phyloP scores from a whole-genome alignment of 2,329 filamentous ascomycete species.

The Knoxdaviesia proteae region DNA sequence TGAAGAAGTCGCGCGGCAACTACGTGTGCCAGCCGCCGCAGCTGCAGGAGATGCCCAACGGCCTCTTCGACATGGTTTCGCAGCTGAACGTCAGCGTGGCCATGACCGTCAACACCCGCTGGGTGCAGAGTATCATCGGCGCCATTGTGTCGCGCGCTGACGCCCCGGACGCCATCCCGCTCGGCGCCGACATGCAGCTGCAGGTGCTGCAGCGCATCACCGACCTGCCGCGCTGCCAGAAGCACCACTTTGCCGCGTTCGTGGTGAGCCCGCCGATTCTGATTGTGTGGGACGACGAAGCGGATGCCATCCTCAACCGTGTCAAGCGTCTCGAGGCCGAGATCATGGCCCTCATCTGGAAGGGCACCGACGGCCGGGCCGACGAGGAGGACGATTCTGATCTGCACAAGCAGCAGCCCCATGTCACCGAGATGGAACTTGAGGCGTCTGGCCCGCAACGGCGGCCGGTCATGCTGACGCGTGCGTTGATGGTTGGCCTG shows the following conservation, averaged over 20 bases:
- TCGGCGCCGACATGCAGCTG: constrained; percentile 34
- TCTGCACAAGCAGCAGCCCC: constrained; percentile 14
- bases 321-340: constrained; percentile 28
- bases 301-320: constrained; percentile 30
- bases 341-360: constrained; percentile 39
- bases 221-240: constrained; percentile 35
- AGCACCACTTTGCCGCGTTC: constrained; percentile 46
- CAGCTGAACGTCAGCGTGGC: constrained; percentile 35
- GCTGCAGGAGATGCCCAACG: constrained; percentile 17
- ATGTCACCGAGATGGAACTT: constrained; percentile 21
- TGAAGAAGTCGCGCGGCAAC: constrained; percentile 16
- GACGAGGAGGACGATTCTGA: constrained; percentile 15
- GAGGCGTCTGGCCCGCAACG: constrained; percentile 19
- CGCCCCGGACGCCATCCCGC: constrained; percentile 29
- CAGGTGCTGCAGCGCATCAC: constrained; percentile 39
- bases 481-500: constrained; percentile 27
- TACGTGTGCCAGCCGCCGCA: constrained; percentile 17
- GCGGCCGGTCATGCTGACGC: constrained; percentile 31
- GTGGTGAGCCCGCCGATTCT: constrained; percentile 34
- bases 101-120: constrained; percentile 45
- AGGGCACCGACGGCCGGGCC: constrained; percentile 3
- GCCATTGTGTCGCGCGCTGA: constrained; percentile 18
- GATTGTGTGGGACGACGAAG: constrained; percentile 44
- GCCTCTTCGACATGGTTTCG: constrained; percentile 21
- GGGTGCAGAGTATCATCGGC: constrained; percentile 37